Evolutionary conservation across 805 yeast genomes (phyloP), one percentile per base, ranked within the genome.

Genomic region (Torulaspora maleeae): DNA sequence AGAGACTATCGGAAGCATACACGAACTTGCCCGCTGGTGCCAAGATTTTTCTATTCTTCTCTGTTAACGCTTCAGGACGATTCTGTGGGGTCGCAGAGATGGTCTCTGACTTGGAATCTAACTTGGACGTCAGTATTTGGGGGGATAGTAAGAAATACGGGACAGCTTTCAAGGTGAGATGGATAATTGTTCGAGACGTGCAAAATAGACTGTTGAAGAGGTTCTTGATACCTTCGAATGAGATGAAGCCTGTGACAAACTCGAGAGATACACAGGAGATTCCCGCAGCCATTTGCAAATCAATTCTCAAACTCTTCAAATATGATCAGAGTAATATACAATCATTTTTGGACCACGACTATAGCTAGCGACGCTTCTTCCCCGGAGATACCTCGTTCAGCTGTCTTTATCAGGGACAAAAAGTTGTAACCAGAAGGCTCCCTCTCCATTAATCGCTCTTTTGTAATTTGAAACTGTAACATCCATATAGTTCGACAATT

Each of bases 251-350:
- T 1, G 78, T 80, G 1, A 75, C 82, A 1, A 72, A 74, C 51
- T 78, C 83, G 15, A 72, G 84, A 52, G 85, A 80, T 53, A 77
- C 83, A 0, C 83, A 79, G 58, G 81, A 77, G 45, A 52, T 79
- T 16, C 80, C 83, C 1, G 66, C 64, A 40, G 70, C 68, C 2
- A 63, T 75, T 24, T 83, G 80, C 1, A 47, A 64, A 8, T 64
- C 73, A 15, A 72, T 79, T 72, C 45, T 80, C 33, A 67, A 71
- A 20, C 65, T 76, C 4, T 76, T 77, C 52, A 56, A 61, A 37
- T 45, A 48, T 12, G 52, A 57, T n/a, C 52, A 49, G 16, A 42
- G 47, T 2, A 44, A 45, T 24, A 24, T 43, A 2, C 43, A 50
- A 27, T 58, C 58, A 9, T 60, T 58, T 36, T 39, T 60, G 37